Percentiles rank a stretch among this genome's conserved stretches.
These are phyloP conservation scores for Trypanosoma boissoni DNA, from an alignment of 208 protist genomes.

Conservation along the genomic window DNA sequence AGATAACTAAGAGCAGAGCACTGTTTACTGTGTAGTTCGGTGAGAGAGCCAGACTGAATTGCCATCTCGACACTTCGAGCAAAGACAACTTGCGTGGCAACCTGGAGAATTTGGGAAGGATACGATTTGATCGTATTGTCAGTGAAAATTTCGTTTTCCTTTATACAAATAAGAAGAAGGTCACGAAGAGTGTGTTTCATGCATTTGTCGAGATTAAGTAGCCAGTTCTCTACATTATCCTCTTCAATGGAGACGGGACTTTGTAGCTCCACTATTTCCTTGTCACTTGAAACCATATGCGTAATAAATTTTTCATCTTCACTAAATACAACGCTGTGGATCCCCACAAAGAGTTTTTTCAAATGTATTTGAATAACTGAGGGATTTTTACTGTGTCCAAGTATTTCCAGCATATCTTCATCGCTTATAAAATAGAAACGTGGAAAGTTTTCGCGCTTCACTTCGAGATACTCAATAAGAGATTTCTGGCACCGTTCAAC, in stretches of 20 bases:
- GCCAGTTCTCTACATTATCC: constrained; percentile 92
- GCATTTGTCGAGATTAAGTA: constrained; percentile 80
- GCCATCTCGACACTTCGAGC: constrained; percentile 59
- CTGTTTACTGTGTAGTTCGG: constrained; percentile 30
- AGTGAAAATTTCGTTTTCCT: constrained; percentile 39
- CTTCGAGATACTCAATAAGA: constrained; percentile 97
- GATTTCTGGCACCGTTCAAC: constrained; percentile 96
- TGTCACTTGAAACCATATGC: constrained; percentile 88
- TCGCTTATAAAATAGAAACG: constrained; percentile 99
- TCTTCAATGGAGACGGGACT: constrained; percentile 77
- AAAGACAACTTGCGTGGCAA: constrained; percentile 86
- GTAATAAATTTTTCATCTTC: constrained; percentile 77
- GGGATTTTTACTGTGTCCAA: constrained; percentile 92
- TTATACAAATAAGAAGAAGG: constrained; percentile 57
- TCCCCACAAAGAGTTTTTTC: constrained; percentile 95
- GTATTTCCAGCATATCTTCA: constrained; percentile 98
- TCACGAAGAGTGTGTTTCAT: constrained; percentile 87
- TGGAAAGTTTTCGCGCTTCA: constrained; percentile 93
- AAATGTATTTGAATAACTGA: constrained; percentile 90
- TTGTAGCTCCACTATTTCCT: constrained; percentile 74
- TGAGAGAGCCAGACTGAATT: constrained; percentile 35
- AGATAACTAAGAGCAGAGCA: constrained; percentile 60
- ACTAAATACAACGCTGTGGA: constrained; percentile 85
- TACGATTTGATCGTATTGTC: constrained; percentile 46
- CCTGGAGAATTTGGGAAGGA: constrained; percentile 90